Evolutionary conservation across 768 basidiomycete genomes (phyloP).

Genomic region (Panaeolus cyanescens): DNA sequence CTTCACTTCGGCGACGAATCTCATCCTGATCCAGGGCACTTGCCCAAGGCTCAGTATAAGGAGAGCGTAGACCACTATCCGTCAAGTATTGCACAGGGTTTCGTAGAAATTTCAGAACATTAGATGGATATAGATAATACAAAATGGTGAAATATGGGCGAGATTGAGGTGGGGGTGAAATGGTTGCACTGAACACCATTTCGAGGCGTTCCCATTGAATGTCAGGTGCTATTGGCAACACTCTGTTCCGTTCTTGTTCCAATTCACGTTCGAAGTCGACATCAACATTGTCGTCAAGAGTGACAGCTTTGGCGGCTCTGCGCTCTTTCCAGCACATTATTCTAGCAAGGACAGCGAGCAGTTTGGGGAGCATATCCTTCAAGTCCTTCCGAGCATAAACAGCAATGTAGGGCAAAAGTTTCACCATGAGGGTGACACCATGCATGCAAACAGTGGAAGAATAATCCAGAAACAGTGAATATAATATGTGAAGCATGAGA

Average conservation of each 20-base stretch:
- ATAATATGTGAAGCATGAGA: slow-evolving; percentile 63
- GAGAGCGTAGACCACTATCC: slow-evolving; percentile 49
- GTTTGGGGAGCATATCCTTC: slow-evolving; percentile 59
- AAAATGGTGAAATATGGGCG: slow-evolving; percentile 74
- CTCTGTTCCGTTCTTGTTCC: slow-evolving; percentile 35
- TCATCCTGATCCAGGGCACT: slow-evolving; percentile 66
- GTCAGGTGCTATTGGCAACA: slow-evolving; percentile 50
- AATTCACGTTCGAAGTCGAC: slow-evolving; percentile 41
- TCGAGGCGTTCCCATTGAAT: slow-evolving; percentile 73
- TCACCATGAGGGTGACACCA: slow-evolving; percentile 63
- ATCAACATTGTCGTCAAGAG: slow-evolving; percentile 31
- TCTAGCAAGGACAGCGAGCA: slow-evolving; percentile 69
- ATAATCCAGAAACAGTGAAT: slow-evolving; percentile 72
- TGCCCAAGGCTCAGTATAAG: slow-evolving; percentile 74
- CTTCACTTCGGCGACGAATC: slow-evolving; percentile 75
- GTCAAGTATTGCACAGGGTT: slow-evolving; percentile 66
- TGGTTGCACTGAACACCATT: slow-evolving; percentile 52
- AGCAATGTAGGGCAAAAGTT: slow-evolving; percentile 75
- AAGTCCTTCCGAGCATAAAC: slow-evolving; percentile 59
- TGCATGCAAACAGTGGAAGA: slow-evolving; percentile 72
- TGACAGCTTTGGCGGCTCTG: slow-evolving; percentile 30
- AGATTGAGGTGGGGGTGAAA: slow-evolving; percentile 59
- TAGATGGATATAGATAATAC: slow-evolving; percentile 92
- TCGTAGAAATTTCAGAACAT: slow-evolving; percentile 78
- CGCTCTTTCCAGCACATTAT: slow-evolving; percentile 76